Evolutionary conservation across 768 basidiomycete genomes (phyloP), one percentile per base, ranked within the genome.

Genomic region (Calvatia gigantea): DNA sequence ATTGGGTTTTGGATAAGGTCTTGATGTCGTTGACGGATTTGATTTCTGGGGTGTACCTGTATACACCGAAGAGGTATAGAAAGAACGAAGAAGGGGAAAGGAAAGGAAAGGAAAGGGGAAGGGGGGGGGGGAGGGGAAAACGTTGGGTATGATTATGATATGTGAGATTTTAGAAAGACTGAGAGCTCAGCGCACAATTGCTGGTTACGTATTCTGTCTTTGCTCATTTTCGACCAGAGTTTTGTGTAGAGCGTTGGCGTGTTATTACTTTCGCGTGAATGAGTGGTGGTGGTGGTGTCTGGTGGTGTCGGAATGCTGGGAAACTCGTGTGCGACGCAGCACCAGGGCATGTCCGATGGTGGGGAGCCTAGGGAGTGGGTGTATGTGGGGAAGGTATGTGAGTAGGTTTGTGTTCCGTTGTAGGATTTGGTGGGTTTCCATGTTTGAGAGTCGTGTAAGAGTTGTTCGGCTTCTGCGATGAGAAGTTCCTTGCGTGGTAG

Each of bases 191-290:
- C n/a, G 52, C 49, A 85, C 85, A 81, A 70, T 67, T 72, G 77
- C 69, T 86, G 83, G 35, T 83, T 77, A 56, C 70, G 70, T 29
- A 77, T 72, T 61, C 83, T 83, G 65, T 82, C 73, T 44, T 63
- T 64, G 1, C 83, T 83, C 14, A 86, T 66, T 58, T 73, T 80
- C 44, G 69, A 69, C 85, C 85, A 86, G 62, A 86, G 73, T 53
- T 77, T 75, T 49, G 79, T 79, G 64, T 86, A 86, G 7, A 78
- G 76, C 14, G 76, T 74, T 39, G 84, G 82, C 23, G 77, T 68
- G n/a, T n/a, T n/a, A n/a, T n/a, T n/a, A n/a, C n/a, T n/a, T n/a
- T n/a, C n/a, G n/a, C n/a, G n/a, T n/a, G n/a, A n/a, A n/a, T 17
- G 69, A 35, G 2, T 25, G 21, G 19, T 37, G 48, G 33, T 49